Conservation (phyloP, 495 filamentous ascomycete genomes). For the Podospora conica region DNA sequence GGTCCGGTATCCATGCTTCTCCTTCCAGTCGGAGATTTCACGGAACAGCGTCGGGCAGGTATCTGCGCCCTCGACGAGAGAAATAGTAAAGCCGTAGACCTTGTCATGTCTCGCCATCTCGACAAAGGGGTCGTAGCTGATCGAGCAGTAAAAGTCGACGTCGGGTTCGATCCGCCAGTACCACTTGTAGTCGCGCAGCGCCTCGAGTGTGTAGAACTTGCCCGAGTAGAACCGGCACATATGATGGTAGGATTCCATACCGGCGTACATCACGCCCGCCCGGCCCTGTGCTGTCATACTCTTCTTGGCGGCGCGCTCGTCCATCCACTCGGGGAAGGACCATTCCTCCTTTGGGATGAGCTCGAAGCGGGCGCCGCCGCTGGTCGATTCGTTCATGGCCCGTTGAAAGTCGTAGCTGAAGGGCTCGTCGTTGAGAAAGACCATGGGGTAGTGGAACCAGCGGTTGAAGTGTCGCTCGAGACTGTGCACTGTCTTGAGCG, state of each 20-base stretch:
- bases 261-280: conserved; percentile 88
- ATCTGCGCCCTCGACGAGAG: conserved; percentile 43
- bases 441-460: conserved; percentile 95
- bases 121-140: conserved; percentile 51
- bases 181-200: conserved; percentile 42
- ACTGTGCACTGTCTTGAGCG: conserved; percentile 84
- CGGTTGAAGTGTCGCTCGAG: conserved; percentile 96
- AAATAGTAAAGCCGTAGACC: conserved; percentile 47
- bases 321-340: conserved; percentile 90
- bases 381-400: conserved; percentile 71
- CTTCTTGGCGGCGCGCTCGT: conserved; percentile 70
- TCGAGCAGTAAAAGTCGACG: conserved; percentile 46
- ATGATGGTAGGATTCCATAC: conserved; percentile 98
- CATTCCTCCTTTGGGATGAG: conserved; percentile 76
- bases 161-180: conserved; percentile 52
- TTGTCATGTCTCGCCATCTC: conserved; percentile 48
- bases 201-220: conserved; percentile 52
- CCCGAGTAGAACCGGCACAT: conserved; percentile 98
- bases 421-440: conserved; percentile 88
- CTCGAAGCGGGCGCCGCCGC: conserved; percentile 70
- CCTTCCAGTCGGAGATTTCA: conserved; percentile 39
- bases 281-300: conserved; percentile 83
- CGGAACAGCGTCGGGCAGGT: conserved; percentile 48
- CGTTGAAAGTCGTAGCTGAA: conserved; percentile 83
- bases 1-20: conserved; percentile 24